Evolutionary conservation across 192 early-diverging fungal species (phyloP), one percentile per base, ranked within the genome.

Genomic region (Phlyctochytrium bullatum): DNA sequence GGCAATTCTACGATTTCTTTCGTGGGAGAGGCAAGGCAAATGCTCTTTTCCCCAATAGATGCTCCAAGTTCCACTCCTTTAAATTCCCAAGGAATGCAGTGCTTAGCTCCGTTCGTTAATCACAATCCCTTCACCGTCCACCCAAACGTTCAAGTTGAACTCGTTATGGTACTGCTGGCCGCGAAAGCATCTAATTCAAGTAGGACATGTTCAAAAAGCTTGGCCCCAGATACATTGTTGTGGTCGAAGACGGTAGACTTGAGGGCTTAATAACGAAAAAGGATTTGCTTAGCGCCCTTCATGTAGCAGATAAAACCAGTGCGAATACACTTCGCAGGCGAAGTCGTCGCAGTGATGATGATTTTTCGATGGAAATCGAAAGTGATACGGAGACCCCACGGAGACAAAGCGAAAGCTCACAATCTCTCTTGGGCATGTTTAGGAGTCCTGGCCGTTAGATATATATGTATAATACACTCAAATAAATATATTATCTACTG

Each of bases 141-240:
- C 70, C 80, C 80, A 2, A 54, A 65, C 31, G 70, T 81, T 2
- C 64, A 74, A 1, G 61, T 83, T 34, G 83, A 83, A 51, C 35
- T 77, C 61, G 80, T 81, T 25, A 62, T 80, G 64, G 73, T 68
- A 60, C 50, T 4, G 29, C 10, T 10, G 6, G 54, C 12, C 6
- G 16, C 27, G 54, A 57, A 10, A 47, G 20, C 40, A 47, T 27
- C 6, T 10, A 57, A 25, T 24, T 57, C 12, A 25, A 10, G 27
- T 14, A 74, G 73, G 83, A 85, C 40, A 61, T 85, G 51, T 85
- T 85, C 62, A 80, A 81, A 53, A 82, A 85, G 63, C 67, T 85
- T 2, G 83, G 77, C 12, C 73, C 72, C 17, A 71, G 80, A 10
- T 79, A 79, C 67, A 66, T 82, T 23, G 24, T 79, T 20, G 67